These are phyloP conservation scores for Dactylellina haptotyla DNA, from an alignment of 2,329 filamentous ascomycete species.

Conservation along the genomic window DNA sequence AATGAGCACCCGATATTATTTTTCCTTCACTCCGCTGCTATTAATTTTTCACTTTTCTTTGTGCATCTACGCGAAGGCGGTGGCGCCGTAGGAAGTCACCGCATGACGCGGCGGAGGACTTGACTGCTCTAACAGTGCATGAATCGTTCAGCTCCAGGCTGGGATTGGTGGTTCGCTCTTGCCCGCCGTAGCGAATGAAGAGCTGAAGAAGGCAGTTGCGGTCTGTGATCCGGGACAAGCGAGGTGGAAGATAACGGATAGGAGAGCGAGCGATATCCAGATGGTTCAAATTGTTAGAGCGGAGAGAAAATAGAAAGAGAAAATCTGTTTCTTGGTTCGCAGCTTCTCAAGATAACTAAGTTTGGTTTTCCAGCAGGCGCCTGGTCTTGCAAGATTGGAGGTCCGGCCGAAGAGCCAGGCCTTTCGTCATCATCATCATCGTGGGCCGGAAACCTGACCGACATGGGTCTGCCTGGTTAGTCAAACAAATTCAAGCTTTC, in stretches of 20 bases:
- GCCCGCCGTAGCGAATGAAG: neutral
- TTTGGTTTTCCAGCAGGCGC: neutral
- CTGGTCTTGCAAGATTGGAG: neutral
- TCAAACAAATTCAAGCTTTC: constrained; percentile 18
- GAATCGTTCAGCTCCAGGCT: constrained; percentile 2
- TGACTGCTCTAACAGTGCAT: neutral
- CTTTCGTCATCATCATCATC: constrained; percentile 35
- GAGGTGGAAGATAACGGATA: constrained; percentile 10
- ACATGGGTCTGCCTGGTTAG: constrained; percentile 15
- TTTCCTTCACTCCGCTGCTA: constrained; percentile 3
- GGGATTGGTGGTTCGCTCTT: neutral
- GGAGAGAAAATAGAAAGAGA: neutral
- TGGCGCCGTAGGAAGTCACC: constrained; percentile 29
- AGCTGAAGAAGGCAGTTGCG: constrained; percentile 20
- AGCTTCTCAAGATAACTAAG: neutral
- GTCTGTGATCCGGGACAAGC: constrained; percentile 8
- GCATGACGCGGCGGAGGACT: constrained; percentile 38
- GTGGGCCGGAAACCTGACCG: neutral
- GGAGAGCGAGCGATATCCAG: neutral
- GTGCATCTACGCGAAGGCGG: constrained; percentile 9
- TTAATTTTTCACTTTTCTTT: neutral
- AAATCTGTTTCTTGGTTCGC: neutral
- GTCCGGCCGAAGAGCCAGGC: neutral
- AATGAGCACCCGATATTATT: too few relatives aligned
- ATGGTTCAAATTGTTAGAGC: neutral